Evolutionary conservation across 805 yeast genomes (phyloP), one percentile per base, ranked within the genome.

Genomic region (Candida odintsovae): DNA sequence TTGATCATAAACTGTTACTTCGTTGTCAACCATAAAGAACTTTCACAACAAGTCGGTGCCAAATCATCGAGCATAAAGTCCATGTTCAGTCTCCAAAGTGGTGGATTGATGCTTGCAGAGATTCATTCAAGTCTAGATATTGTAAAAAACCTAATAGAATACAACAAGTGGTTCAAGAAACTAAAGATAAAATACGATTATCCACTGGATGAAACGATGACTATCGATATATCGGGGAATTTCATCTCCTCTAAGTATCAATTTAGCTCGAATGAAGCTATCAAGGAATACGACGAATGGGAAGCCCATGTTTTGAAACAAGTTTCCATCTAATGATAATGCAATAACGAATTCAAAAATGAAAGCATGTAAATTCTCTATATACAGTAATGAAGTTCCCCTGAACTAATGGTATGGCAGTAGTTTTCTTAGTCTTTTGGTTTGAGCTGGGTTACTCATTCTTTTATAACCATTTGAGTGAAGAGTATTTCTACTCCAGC

Each of bases 401-500:
- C 29, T 20, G 18, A 4, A 15, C 47, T 43, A 59, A 42, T 49
- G 52, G 43, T 59, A 58, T 23, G 64, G 64, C 53, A 83, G 57
- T 42, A 81, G 65, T 58, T 76, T 80, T 57, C 70, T 75, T 51
- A 83, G 61, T 61, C 80, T 83, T 58, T 77, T 78, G 42, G 77
- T 69, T 59, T 84, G 89, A 21, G 73, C 68, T 21, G 72, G 69
- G 40, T 77, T 73, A 36, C 81, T 87, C 55, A 67, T 62, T 8
- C 73, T 78, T 54, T 74, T 83, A 26, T 80, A 84, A 53, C 80
- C 77, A 65, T 84, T 72, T 56, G 74, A 75, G 50, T 78, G 70
- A 58, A 85, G 67, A 22, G 77, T 72, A 43, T 82, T 73, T 37
- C 77, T 69, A 28, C 90, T 76, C 84, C 94, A 90, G 20, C 96